Evolutionary conservation across 345 rosid genomes (phyloP).

Genomic region (Theobroma cacao): DNA sequence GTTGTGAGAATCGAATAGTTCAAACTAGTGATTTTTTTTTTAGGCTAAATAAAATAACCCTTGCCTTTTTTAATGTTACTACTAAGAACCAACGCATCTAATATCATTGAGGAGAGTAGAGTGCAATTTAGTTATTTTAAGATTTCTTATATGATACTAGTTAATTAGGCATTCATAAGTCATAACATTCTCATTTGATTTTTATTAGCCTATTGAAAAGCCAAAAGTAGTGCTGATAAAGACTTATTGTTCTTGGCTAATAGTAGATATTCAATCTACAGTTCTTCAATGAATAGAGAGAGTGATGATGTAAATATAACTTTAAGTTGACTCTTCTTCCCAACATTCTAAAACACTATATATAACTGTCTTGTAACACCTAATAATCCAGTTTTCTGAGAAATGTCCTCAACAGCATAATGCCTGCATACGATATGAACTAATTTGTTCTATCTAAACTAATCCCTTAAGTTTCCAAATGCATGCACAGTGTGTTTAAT

Average conservation of each 20-base stretch:
- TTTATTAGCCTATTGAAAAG: neutral
- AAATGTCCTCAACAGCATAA: neutral
- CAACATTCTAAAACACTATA: conserved; percentile 22
- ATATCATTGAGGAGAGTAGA: too few species aligned
- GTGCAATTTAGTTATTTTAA: neutral
- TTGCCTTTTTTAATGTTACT: too few species aligned
- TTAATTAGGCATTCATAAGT: neutral
- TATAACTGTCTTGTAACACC: neutral
- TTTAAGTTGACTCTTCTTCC: conserved; percentile 16
- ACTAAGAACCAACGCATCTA: too few species aligned
- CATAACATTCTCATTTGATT: neutral
- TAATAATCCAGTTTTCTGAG: neutral
- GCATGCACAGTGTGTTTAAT: neutral
- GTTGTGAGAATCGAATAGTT: too few species aligned
- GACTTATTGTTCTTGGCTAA: neutral
- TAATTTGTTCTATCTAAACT: neutral
- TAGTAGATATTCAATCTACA: neutral
- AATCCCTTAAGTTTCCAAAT: neutral
- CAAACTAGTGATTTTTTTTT: too few species aligned
- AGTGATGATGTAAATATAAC: neutral
- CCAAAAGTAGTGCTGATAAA: neutral
- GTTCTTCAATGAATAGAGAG: neutral
- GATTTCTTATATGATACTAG: neutral
- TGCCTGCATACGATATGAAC: neutral
- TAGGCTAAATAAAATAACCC: too few species aligned